Base-by-base conservation (phyloP, 805 yeast species). In the Barnettozyma siamensis region DNA sequence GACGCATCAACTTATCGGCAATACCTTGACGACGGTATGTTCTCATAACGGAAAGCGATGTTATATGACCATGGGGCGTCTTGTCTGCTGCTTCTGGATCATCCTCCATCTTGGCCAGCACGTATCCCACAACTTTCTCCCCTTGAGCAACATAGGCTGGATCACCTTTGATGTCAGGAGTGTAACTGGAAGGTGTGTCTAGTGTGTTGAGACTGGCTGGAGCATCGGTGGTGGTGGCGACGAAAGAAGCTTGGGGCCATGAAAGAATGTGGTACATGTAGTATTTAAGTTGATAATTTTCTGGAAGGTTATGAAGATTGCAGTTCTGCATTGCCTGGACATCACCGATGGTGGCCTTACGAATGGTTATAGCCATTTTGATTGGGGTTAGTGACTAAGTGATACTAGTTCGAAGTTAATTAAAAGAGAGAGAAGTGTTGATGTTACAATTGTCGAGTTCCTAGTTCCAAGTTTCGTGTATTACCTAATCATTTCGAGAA, bases 241-340 rank as follows among this genome's bases (percentile, higher is more conserved):
- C 98, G 67, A 81, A 93, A 31, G 96, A 86, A 12, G 95, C 94
- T 60, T 91, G 95, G 2, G 99, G 99, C 99, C 99, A 93, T 29
- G 97, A 82, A 38, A 91, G 67, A 8, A 88, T 75, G 64, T 93
- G 99, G 64, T 93, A 93, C 73, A 93, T 75, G 65, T 93, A 93
- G 65, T 88, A 93, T 62, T 89, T 88, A 63, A 89, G 67, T 49
- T 85, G 82, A 60, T 93, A 93, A 66, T 93, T 93, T 62, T 93
- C 99, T 6, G 99, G 99, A 46, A 93, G 69, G 58, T 91, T 91
- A 49, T 83, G 83, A 61, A 89, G 67, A 60, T 89, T 89, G 47
- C 95, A 93, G 70, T 88, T 88, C 62, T 91, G 99, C 89, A 91
- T 93, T 16, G 93, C 93, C 64, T 87, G 94, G 41, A 88, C 73